Evolutionary conservation across 83 land plant genomes (phyloP), one percentile per base, ranked within the genome.

Genomic region (Thuja plicata): DNA sequence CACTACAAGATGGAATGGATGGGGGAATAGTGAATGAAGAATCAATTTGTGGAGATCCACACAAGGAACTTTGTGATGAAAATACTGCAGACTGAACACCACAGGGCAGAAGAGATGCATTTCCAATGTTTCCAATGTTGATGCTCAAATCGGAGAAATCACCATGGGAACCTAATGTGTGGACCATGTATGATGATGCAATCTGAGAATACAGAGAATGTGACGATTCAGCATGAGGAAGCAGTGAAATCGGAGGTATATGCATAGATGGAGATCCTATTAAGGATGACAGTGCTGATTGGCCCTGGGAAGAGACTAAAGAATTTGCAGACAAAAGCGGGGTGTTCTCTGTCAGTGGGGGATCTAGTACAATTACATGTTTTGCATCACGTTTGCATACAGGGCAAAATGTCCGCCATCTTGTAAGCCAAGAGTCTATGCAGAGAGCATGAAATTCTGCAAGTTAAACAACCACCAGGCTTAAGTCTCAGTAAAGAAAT

Each of bases 391-490:
- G 90, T 62, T 93, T 94, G 92, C 96, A 94, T 5, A 94, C 88
- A 21, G 96, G 96, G 88, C 96, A 94, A 84, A 93, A 94, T 24
- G 92, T 88, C 48, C 92, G 91, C 94, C 95, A 93, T 66, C 88
- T 93, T 41, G 92, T 93, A 38, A 94, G 91, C 96, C 96, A 93
- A 43, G 89, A 83, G 73, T 94, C 94, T 34, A 94, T 93, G 84
- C 96, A 94, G 11, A n/a, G 45, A 10, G 92, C 32, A 90, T 94
- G 96, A 89, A 93, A 94, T 35, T 91, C 94, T 94, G 91, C 87
- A 87, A 87, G 57, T 37, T 52, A 86, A 35, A 77, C 52, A 88
- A 55, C 62, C 30, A 62, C 40, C 73, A 32, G 24, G 24, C 19
- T 15, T 37, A 16, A 54, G 32, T 50, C 5, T 84, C 35, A 54